These are phyloP conservation scores for Trametes coccinea DNA, from an alignment of 768 basidiomycete genomes.

Conservation along the genomic window DNA sequence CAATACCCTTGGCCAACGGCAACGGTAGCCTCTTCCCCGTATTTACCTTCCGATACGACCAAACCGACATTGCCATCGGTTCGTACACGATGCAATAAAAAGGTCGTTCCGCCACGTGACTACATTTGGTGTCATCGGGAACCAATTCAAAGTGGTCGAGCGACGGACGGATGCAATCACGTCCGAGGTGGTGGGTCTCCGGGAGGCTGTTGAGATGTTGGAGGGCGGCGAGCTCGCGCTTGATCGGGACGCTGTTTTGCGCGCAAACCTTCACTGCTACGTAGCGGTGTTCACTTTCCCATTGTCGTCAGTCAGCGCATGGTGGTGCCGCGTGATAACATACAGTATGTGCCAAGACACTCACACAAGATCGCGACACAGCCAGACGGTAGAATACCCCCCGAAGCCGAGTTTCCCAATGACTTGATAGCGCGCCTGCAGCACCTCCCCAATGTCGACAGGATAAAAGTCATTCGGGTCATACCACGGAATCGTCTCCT, in stretches of 20 bases:
- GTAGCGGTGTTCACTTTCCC: slow-evolving; percentile 1
- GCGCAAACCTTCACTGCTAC: slow-evolving; percentile 13
- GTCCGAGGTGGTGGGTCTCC: background rate
- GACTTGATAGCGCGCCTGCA: slow-evolving; percentile 34
- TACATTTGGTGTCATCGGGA: background rate
- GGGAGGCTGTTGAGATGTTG: slow-evolving; percentile 1
- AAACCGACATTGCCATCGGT: background rate
- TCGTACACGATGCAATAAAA: slow-evolving; percentile 6
- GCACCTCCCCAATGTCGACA: slow-evolving; percentile 35
- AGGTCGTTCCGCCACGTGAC: background rate
- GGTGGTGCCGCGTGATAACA: slow-evolving; percentile 3
- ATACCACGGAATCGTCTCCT: slow-evolving; percentile 31
- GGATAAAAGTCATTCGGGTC: slow-evolving; percentile 25
- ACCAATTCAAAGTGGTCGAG: slow-evolving; percentile 11
- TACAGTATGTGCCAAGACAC: slow-evolving; percentile 1
- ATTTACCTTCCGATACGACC: background rate
- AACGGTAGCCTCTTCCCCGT: background rate
- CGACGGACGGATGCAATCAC: background rate
- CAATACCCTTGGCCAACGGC: background rate
- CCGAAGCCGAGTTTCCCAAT: slow-evolving; percentile 38
- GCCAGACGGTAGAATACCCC: slow-evolving; percentile 31
- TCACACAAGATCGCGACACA: slow-evolving; percentile 22
- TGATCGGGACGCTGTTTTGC: background rate
- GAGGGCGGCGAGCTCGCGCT: slow-evolving; percentile 7
- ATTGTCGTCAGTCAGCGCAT: slow-evolving; percentile 1